phyloP scores from a whole-genome alignment of 139 green algal species.

The Chlorokybus atmophyticus region DNA sequence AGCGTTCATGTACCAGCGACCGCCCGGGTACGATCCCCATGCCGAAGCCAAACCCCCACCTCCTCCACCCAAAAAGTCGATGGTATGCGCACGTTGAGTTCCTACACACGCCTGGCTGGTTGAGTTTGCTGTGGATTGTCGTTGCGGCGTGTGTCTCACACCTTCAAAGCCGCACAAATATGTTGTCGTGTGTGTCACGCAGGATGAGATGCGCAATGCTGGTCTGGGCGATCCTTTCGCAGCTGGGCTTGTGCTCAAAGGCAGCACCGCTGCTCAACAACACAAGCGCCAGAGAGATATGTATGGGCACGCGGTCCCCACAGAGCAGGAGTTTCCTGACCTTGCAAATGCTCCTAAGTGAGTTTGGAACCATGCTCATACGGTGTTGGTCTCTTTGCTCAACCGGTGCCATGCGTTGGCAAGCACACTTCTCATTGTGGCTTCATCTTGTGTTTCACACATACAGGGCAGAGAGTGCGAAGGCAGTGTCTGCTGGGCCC shows the following conservation, averaged over 20 bases:
- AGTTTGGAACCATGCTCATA: not conserved
- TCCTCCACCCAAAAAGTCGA: too few relatives aligned
- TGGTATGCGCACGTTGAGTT: too few relatives aligned
- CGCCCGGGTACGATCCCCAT: conserved; percentile 67
- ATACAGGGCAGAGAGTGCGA: too few relatives aligned
- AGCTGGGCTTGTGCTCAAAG: not conserved
- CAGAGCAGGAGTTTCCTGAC: conserved; percentile 22
- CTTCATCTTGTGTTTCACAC: not conserved
- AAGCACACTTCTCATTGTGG: too few relatives aligned
- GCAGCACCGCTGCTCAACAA: not conserved
- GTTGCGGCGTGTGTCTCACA: too few relatives aligned
- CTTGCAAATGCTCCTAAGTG: conserved; percentile 23
- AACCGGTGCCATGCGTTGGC: not conserved
- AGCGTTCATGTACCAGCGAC: conserved; percentile 63
- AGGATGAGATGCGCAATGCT: not conserved
- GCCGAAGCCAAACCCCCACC: too few relatives aligned
- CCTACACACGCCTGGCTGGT: too few relatives aligned
- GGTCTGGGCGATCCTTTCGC: not conserved
- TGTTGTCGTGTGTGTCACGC: too few relatives aligned
- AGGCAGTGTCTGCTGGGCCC: too few relatives aligned
- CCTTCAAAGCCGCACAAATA: too few relatives aligned
- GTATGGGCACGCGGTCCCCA: conserved; percentile 21
- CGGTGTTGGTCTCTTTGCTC: not conserved
- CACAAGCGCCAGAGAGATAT: conserved; percentile 13
- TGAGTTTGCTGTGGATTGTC: too few relatives aligned